These are phyloP conservation scores for Torrubiella hemipterigena DNA, from an alignment of 2,329 filamentous ascomycete species.

Conservation along the genomic window DNA sequence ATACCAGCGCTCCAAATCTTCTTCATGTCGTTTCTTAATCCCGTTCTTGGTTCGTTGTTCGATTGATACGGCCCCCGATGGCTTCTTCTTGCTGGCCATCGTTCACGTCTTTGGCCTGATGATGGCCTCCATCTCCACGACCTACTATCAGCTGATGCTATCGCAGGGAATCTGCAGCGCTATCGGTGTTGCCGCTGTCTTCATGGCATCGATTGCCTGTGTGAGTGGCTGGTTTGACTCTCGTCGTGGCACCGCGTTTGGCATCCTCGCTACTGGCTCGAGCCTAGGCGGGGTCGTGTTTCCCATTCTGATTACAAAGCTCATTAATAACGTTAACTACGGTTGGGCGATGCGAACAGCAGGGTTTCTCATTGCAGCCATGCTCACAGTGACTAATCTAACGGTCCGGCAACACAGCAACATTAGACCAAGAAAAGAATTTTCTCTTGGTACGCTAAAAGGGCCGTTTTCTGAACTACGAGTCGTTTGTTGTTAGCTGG, in stretches of 20 bases:
- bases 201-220: conserved; percentile 11
- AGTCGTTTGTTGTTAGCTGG: conserved; percentile 14
- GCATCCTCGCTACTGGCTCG: conserved; percentile 14
- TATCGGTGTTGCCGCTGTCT: conserved; percentile 16
- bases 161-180: conserved; percentile 19
- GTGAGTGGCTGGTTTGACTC: conserved; percentile 14
- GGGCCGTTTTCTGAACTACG: conserved; percentile 14
- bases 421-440: conserved; percentile 6
- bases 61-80: conserved; percentile 47
- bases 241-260: conserved; percentile 15
- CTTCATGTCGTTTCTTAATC: conserved; percentile 34
- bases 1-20: conserved; percentile 41
- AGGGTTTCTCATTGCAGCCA: conserved; percentile 17
- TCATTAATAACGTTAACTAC: conserved; percentile 16
- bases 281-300: conserved; percentile 20
- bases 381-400: conserved; percentile 9
- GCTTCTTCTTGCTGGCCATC: conserved; percentile 35
- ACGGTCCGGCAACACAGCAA: conserved; percentile 4
- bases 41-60: conserved; percentile 44
- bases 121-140: conserved; percentile 36
- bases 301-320: conserved; percentile 18
- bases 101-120: conserved; percentile 45
- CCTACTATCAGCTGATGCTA: conserved; percentile 23
- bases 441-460: conserved; percentile 15
- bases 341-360: conserved; percentile 18